Evolutionary conservation across 1,139 yeast species (phyloP).

Genomic region (Lodderomyces beijingensis): DNA sequence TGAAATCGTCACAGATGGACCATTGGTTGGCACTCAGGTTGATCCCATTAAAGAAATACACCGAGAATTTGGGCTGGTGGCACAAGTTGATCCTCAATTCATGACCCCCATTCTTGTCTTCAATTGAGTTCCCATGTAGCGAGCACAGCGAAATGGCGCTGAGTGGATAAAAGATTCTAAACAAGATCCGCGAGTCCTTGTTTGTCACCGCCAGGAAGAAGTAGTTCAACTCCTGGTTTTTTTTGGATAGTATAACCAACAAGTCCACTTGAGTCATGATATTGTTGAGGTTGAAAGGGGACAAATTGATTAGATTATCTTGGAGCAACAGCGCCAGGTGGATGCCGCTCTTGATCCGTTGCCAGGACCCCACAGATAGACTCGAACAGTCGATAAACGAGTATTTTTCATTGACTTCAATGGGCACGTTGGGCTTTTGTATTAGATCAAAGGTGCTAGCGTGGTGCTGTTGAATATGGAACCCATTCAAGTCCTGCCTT

Average conservation of each 20-base stretch:
- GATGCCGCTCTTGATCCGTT: conserved; percentile 63
- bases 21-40: conserved; percentile 59
- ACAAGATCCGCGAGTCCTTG: conserved; percentile 54
- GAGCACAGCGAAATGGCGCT: conserved; percentile 44
- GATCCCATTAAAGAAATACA: conserved; percentile 55
- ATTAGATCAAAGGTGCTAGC: conserved; percentile 1
- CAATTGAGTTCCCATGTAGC: conserved; percentile 41
- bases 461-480: not conserved
- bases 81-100: conserved; percentile 51
- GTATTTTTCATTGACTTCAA: conserved; percentile 61
- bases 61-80: conserved; percentile 72
- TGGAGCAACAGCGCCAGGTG: conserved; percentile 38
- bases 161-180: conserved; percentile 66
- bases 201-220: conserved; percentile 69
- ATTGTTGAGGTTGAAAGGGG: conserved; percentile 60
- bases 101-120: not conserved
- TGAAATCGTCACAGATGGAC: conserved; percentile 80
- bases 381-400: conserved; percentile 64
- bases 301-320: conserved; percentile 50
- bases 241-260: conserved; percentile 61
- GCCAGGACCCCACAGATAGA: conserved; percentile 76
- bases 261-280: conserved; percentile 67
- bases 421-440: conserved; percentile 28
- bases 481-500: conserved; percentile 1
- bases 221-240: conserved; percentile 67